A percentile compares a stretch with the other conserved stretches of the same genome.
Conservation (phyloP, 2,329 filamentous ascomycete species). For the Colletotrichum eremochloae region DNA sequence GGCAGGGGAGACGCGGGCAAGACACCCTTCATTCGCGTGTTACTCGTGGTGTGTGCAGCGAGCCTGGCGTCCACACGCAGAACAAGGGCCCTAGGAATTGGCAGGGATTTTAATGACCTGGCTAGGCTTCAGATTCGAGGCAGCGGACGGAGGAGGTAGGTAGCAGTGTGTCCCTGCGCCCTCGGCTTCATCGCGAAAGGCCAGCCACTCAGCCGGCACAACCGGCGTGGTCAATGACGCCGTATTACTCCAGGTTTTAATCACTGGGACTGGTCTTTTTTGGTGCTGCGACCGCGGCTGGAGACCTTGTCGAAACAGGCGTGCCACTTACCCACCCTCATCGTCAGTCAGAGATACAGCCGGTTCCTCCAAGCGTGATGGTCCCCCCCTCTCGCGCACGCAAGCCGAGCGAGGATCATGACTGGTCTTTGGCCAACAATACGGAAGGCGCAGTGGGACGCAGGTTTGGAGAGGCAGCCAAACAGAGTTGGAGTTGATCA, state of each 20-base stretch:
- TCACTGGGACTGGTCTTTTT: slow-evolving; percentile 7
- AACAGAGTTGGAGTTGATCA: slow-evolving; percentile 13
- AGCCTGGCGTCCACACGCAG: slow-evolving; percentile 16
- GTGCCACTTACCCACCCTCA: slow-evolving; percentile 33
- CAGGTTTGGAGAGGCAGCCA: slow-evolving; percentile 14
- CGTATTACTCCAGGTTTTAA: slow-evolving; percentile 30
- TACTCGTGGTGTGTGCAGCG: slow-evolving; percentile 4
- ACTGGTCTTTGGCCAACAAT: slow-evolving; percentile 21
- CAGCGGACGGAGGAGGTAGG: slow-evolving; percentile 13
- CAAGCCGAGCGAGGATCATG: slow-evolving; percentile 17
- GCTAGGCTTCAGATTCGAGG: slow-evolving; percentile 15
- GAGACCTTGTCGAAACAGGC: slow-evolving; percentile 38
- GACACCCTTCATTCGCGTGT: slow-evolving; percentile 33
- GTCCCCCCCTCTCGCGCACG: background rate
- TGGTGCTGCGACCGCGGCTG: slow-evolving; percentile 13
- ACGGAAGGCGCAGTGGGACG: slow-evolving; percentile 13
- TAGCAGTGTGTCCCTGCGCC: slow-evolving; percentile 8
- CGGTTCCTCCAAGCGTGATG: slow-evolving; percentile 25
- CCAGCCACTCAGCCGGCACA: slow-evolving; percentile 30
- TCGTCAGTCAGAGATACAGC: slow-evolving; percentile 34
- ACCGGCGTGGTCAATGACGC: slow-evolving; percentile 37
- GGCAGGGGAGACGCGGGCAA: slow-evolving; percentile 38
- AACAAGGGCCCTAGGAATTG: slow-evolving; percentile 22
- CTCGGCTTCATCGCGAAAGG: background rate
- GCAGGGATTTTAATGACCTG: slow-evolving; percentile 42